Evolutionary conservation across 192 early-diverging fungal species (phyloP).

Genomic region (Oehlia diaphana): DNA sequence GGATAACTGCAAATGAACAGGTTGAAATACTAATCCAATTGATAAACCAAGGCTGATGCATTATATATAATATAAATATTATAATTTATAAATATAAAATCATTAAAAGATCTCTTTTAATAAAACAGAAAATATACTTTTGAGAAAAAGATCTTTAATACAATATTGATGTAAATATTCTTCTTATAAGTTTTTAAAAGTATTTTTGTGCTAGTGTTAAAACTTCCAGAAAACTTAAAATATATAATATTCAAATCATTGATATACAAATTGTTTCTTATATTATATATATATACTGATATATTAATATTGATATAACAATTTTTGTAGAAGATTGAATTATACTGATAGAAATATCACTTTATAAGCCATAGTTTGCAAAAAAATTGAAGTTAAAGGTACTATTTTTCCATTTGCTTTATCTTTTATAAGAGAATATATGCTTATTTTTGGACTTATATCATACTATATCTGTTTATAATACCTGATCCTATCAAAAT

Average conservation of each 20-base stretch:
- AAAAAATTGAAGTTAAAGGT: too few species aligned
- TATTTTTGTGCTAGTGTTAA: constrained; percentile 23
- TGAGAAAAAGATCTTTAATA: not conserved
- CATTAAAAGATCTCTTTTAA: constrained; percentile 19
- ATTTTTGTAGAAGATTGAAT: constrained; percentile 28
- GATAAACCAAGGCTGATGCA: constrained; percentile 9
- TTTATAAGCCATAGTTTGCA: too few species aligned
- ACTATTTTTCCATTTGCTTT: constrained; percentile 27
- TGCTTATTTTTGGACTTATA: constrained; percentile 21
- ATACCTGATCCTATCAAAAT: constrained; percentile 7
- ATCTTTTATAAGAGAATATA: constrained; percentile 23
- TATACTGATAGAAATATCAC: constrained; percentile 27
- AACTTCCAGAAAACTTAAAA: constrained; percentile 22
- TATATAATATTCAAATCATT: constrained; percentile 25
- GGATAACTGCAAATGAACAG: too few species aligned
- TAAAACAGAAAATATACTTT: constrained; percentile 21
- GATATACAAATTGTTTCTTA: constrained; percentile 24
- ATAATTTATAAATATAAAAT: constrained; percentile 8
- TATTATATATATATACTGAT: constrained; percentile 8
- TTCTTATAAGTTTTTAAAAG: constrained; percentile 15
- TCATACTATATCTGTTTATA: not conserved
- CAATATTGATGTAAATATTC: constrained; percentile 20
- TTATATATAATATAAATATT: constrained; percentile 21
- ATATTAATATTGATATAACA: constrained; percentile 21
- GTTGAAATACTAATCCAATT: too few species aligned